Conservation (phyloP, 2,329 filamentous ascomycete species). For the Monilinia fructigena region DNA sequence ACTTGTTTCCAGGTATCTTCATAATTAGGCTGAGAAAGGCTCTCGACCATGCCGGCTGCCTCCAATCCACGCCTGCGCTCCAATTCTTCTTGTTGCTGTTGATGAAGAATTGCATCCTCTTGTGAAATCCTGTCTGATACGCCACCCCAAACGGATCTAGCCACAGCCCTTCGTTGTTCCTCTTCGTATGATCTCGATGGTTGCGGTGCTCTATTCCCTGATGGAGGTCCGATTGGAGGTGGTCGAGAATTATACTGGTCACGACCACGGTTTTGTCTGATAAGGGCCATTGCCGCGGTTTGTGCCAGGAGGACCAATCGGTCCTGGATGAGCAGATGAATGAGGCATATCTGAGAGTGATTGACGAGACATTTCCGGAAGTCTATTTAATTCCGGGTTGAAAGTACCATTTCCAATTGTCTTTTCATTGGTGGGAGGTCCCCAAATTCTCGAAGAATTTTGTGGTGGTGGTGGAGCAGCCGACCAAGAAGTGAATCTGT, state of each 20-base stretch:
- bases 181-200: conserved; percentile 27
- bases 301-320: conserved; percentile 40
- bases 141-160: conserved; percentile 30
- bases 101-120: conserved; percentile 30
- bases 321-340: conserved; percentile 36
- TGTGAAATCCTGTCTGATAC: conserved; percentile 34
- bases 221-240: conserved; percentile 34
- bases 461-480: conserved; percentile 41
- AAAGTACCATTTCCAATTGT: conserved; percentile 79
- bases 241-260: conserved; percentile 41
- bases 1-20: conserved; percentile 40
- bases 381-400: conserved; percentile 56
- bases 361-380: conserved; percentile 37
- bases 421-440: conserved; percentile 65
- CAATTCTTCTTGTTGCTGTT: conserved; percentile 33
- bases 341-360: conserved; percentile 33
- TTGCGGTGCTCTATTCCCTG: conserved; percentile 31
- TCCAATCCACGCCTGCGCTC: conserved; percentile 31
- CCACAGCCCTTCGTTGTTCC: conserved; percentile 26
- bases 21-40: conserved; percentile 29
- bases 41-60: conserved; percentile 32
- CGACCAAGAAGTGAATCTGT: conserved; percentile 53
- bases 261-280: conserved; percentile 35
- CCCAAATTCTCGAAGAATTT: conserved; percentile 62
- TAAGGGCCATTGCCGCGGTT: conserved; percentile 35